Base-by-base conservation (phyloP, 208 protist species). In the Acanthamoeba lenticulata region DNA sequence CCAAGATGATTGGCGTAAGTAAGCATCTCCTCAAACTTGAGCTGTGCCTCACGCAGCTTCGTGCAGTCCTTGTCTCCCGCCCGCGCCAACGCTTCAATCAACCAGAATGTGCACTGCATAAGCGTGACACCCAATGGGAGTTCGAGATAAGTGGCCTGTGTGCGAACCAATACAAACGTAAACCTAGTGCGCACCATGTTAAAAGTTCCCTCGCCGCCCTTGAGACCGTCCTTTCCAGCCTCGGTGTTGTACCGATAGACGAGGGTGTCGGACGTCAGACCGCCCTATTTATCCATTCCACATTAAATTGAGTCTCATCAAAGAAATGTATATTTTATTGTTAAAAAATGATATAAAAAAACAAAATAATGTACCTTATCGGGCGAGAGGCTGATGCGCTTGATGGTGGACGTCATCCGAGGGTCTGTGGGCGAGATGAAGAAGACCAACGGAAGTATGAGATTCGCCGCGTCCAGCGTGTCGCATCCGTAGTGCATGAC, bases 21-120 rank as follows among this genome's bases (percentile, higher is more conserved):
- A 0, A 97, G 42, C 94, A 97, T 97, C 79, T 97, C 95, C 72
- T 97, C 96, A 92, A 97, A 96, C 49, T 96, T 96, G 90, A 97
- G 45, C 52, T 94, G 85, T 3, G 94, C 95, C 65, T 96, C 94
- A 0, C 90, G 17, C 0, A 97, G 52, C 13, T 74, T 65, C 24
- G 94, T 52, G 13, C 19, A 44, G 47, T 96, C 67, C 81, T 72
- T 38, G 32, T 74, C 67, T 19, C 92, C 79, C 24, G 92, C 83
- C 19, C 96, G 44, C 3, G 95, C 74, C 15, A 97, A 65, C 13
- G 92, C 93, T 65, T 97, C 96, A 38, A 97, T 96, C 29, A 96
- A 77, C 94, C 94, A 97, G 42, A 96, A 97, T 4, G 96, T 94
- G 65, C 95, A 96, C 32, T 92, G 52, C 34, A 29, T 69, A 69